Conservation (phyloP, 1,139 yeast species). For the Taphrina sp. region DNA sequence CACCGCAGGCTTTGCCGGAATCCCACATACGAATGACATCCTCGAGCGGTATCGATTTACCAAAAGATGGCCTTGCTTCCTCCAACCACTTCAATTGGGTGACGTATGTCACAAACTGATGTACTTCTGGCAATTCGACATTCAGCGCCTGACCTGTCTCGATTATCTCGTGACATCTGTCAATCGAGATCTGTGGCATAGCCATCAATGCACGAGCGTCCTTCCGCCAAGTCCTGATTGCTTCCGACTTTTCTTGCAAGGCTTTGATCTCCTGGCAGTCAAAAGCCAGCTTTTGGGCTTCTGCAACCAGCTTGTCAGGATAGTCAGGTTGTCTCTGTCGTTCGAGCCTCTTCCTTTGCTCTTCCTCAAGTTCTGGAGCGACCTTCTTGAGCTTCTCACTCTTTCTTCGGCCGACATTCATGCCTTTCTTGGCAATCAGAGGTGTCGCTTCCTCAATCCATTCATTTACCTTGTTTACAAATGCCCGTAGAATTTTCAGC, state of each 20-base stretch:
- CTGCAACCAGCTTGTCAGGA: slow-evolving; percentile 49
- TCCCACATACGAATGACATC: slow-evolving; percentile 48
- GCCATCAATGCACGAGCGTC: slow-evolving; percentile 48
- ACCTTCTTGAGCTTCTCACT: slow-evolving; percentile 41
- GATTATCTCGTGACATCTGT: slow-evolving; percentile 44
- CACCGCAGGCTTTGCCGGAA: slow-evolving; percentile 45
- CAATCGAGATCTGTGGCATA: slow-evolving; percentile 37
- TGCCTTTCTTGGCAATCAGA: slow-evolving; percentile 53
- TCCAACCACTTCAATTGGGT: slow-evolving; percentile 54
- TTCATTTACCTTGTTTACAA: slow-evolving; percentile 51
- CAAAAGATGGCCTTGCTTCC: slow-evolving; percentile 39
- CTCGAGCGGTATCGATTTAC: slow-evolving; percentile 43
- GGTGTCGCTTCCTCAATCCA: slow-evolving; percentile 61
- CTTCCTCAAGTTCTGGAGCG: slow-evolving; percentile 31
- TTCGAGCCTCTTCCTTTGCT: slow-evolving; percentile 38
- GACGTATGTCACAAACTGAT: slow-evolving; percentile 52
- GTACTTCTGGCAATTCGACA: slow-evolving; percentile 54
- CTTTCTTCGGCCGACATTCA: slow-evolving; percentile 46
- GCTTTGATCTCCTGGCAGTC: slow-evolving; percentile 61
- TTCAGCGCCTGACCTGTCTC: slow-evolving; percentile 61
- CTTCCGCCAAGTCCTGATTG: slow-evolving; percentile 56
- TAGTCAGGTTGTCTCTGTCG: slow-evolving; percentile 41
- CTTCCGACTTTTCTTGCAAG: slow-evolving; percentile 54
- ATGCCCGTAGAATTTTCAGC: slow-evolving; percentile 47
- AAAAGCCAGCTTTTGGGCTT: slow-evolving; percentile 54